These are phyloP conservation scores for Fusarium paranaense DNA, from an alignment of 2,329 filamentous ascomycete genomes.

Conservation along the genomic window DNA sequence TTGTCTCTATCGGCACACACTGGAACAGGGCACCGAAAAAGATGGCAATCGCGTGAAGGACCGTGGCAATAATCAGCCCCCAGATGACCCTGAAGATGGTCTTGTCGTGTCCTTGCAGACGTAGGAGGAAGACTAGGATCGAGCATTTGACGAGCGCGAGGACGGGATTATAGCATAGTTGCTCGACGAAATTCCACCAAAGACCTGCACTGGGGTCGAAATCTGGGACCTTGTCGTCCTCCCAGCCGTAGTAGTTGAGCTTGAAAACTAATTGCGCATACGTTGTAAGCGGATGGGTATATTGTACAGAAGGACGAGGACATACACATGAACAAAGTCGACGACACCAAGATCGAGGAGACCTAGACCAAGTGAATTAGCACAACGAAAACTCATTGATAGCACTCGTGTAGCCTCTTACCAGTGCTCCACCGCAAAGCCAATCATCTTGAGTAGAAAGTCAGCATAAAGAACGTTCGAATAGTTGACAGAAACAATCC, in stretches of 20 bases:
- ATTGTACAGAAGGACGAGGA: neutral
- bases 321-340: constrained; percentile 33
- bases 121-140: constrained; percentile 57
- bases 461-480: neutral
- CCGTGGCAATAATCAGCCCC: constrained; percentile 41
- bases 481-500: neutral
- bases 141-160: constrained; percentile 59
- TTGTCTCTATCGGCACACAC: constrained; percentile 51
- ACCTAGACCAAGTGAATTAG: neutral
- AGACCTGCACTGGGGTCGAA: constrained; percentile 33
- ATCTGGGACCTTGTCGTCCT: constrained; percentile 35
- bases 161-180: constrained; percentile 59
- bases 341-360: constrained; percentile 28
- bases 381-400: neutral
- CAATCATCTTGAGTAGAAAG: neutral
- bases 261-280: constrained; percentile 39
- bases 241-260: constrained; percentile 49
- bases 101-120: constrained; percentile 54
- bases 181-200: constrained; percentile 53
- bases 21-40: constrained; percentile 55
- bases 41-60: constrained; percentile 48
- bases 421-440: neutral
- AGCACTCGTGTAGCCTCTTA: neutral
- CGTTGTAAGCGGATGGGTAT: neutral
- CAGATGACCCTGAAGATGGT: constrained; percentile 24